Evolutionary conservation across 1,284 basidiomycete genomes (phyloP).

Genomic region (Caloboletus firmus): DNA sequence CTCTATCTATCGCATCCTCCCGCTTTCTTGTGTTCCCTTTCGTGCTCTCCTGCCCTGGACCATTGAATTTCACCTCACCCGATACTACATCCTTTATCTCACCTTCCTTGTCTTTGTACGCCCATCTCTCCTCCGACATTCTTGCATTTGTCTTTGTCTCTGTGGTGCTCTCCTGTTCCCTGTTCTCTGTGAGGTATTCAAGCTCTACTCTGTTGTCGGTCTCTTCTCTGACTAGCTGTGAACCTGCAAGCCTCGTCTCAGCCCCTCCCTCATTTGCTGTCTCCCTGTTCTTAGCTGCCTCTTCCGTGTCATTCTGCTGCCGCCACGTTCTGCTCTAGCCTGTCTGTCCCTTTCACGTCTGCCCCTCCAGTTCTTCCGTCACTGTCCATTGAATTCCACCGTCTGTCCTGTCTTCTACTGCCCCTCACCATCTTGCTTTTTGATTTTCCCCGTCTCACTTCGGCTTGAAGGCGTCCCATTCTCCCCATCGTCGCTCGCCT

Average conservation of each 20-base stretch:
- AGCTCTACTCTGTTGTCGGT: not conserved
- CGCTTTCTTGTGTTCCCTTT: not conserved
- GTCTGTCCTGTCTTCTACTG: no score
- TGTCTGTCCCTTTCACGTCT: no score
- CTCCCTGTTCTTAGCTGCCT: not conserved
- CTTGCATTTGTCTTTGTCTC: not conserved
- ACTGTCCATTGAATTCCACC: no score
- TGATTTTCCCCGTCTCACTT: no score
- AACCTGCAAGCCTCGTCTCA: not conserved
- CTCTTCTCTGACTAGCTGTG: not conserved
- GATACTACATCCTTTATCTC: not conserved
- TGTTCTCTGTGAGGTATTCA: not conserved
- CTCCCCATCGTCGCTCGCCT: no score
- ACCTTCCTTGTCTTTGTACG: not conserved
- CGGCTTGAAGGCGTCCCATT: no score
- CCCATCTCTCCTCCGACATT: not conserved
- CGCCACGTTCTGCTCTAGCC: no score
- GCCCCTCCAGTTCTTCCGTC: no score
- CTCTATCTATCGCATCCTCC: not conserved
- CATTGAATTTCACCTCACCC: not conserved
- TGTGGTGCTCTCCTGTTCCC: not conserved
- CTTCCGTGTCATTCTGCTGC: no score
- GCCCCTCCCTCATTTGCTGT: not conserved
- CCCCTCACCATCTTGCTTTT: no score
- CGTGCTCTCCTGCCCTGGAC: not conserved